Evolutionary conservation across 2,329 filamentous ascomycete species (phyloP).

Genomic region (Pseudopyrenochaeta lycopersici): DNA sequence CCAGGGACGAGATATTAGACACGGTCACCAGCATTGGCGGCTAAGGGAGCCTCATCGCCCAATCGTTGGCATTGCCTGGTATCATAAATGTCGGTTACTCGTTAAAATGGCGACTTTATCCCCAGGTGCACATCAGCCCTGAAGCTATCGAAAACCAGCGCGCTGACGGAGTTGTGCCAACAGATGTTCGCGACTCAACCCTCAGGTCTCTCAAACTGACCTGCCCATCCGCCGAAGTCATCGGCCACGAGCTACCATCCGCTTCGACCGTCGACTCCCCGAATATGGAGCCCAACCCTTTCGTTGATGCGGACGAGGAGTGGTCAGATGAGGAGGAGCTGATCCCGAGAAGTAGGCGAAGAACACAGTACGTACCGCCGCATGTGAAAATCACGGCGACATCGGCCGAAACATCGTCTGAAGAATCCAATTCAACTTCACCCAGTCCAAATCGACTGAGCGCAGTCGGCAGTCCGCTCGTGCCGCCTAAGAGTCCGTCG

Average conservation of each 20-base stretch:
- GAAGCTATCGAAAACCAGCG: slow-evolving; percentile 13
- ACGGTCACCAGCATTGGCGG: slow-evolving; percentile 6
- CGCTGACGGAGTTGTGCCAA: slow-evolving; percentile 31
- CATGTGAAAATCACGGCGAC: slow-evolving; percentile 31
- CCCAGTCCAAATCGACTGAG: slow-evolving; percentile 30
- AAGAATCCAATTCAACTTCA: slow-evolving; percentile 32
- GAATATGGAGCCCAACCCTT: slow-evolving; percentile 34
- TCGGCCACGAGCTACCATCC: slow-evolving; percentile 29
- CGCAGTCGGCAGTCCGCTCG: slow-evolving; percentile 32
- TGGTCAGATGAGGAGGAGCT: slow-evolving; percentile 51
- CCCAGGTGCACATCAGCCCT: slow-evolving; percentile 28
- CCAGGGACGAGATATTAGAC: background rate
- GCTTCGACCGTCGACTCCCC: slow-evolving; percentile 24
- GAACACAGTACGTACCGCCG: slow-evolving; percentile 41
- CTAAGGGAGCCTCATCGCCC: slow-evolving; percentile 9
- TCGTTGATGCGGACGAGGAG: slow-evolving; percentile 42
- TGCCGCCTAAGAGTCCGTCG: slow-evolving; percentile 49
- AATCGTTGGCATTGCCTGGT: slow-evolving; percentile 4
- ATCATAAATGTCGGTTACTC: slow-evolving; percentile 15
- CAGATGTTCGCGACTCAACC: slow-evolving; percentile 49
- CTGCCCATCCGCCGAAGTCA: slow-evolving; percentile 48
- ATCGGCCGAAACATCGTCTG: slow-evolving; percentile 36
- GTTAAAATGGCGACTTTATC: slow-evolving; percentile 37
- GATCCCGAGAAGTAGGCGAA: slow-evolving; percentile 40
- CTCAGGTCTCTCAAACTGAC: slow-evolving; percentile 47